These are phyloP conservation scores for Fusarium albidum DNA, from an alignment of 2,329 filamentous ascomycete species.

Conservation along the genomic window DNA sequence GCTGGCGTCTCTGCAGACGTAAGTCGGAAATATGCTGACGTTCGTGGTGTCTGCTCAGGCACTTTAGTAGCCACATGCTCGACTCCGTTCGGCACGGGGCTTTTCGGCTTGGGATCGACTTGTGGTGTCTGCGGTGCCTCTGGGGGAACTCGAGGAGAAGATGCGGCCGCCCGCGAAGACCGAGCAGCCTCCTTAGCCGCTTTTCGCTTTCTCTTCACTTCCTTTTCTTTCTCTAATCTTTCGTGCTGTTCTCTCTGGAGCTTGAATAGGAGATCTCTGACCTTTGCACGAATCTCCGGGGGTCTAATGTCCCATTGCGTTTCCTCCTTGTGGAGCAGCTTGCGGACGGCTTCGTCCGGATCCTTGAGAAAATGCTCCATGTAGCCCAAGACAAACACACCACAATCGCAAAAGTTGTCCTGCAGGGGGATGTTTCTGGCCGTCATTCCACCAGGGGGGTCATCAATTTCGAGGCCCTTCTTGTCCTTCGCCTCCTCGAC, in stretches of 20 bases:
- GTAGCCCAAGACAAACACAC: slow-evolving; percentile 86
- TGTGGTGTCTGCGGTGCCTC: slow-evolving; percentile 20
- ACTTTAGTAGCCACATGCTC: slow-evolving; percentile 2
- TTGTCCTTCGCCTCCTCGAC: slow-evolving; percentile 74
- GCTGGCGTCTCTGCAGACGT: slow-evolving; percentile 6
- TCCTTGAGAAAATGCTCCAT: slow-evolving; percentile 80
- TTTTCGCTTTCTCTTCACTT: slow-evolving; percentile 44
- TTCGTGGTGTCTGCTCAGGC: slow-evolving; percentile 7
- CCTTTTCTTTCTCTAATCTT: slow-evolving; percentile 49
- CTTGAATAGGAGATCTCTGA: slow-evolving; percentile 71
- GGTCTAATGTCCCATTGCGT: slow-evolving; percentile 63
- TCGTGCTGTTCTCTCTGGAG: slow-evolving; percentile 67
- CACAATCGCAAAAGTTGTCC: slow-evolving; percentile 87
- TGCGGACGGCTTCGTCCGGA: slow-evolving; percentile 74
- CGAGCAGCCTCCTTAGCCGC: slow-evolving; percentile 36
- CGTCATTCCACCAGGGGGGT: slow-evolving; percentile 62
- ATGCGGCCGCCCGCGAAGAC: slow-evolving; percentile 26
- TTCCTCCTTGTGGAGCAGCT: slow-evolving; percentile 68
- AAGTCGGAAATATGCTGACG: slow-evolving; percentile 23
- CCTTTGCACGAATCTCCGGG: slow-evolving; percentile 66
- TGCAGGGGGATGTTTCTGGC: slow-evolving; percentile 81
- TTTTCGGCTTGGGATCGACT: slow-evolving; percentile 7
- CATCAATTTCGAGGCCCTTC: slow-evolving; percentile 52
- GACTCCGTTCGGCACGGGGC: slow-evolving; percentile 11
- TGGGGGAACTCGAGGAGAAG: slow-evolving; percentile 25